These are phyloP conservation scores for Torulaspora globosa DNA, from an alignment of 1,139 yeast species.

Conservation along the genomic window DNA sequence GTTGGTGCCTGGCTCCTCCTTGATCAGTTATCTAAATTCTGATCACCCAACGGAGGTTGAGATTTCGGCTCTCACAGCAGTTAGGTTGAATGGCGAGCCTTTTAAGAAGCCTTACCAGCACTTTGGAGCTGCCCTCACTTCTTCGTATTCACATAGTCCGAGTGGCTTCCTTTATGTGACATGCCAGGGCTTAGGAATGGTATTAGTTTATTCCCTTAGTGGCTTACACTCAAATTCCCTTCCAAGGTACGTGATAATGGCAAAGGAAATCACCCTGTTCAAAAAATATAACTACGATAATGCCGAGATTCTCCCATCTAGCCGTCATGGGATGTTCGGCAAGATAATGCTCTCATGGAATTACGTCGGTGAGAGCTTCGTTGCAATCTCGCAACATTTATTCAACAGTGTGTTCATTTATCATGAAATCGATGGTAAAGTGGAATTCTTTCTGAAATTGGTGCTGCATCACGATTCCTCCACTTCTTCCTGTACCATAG, in stretches of 20 bases:
- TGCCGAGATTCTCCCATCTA: constrained; percentile 16
- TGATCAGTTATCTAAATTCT: constrained; percentile 23
- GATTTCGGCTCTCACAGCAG: constrained; percentile 13
- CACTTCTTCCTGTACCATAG: constrained; percentile 36
- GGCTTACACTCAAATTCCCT: constrained; percentile 11
- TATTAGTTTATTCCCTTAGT: constrained; percentile 29
- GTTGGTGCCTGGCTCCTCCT: constrained; percentile 38
- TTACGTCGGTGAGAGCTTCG: constrained; percentile 10
- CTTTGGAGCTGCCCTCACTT: constrained; percentile 37
- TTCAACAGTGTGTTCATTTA: constrained; percentile 38
- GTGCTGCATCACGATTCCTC: constrained; percentile 16
- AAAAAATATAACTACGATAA: constrained; percentile 13
- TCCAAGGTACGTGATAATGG: constrained; percentile 20
- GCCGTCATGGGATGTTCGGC: constrained; percentile 27
- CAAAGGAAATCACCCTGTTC: constrained; percentile 12
- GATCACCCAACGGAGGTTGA: constrained; percentile 14
- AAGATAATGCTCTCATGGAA: constrained; percentile 14
- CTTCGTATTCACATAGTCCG: constrained; percentile 17
- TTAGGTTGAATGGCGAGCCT: constrained; percentile 14
- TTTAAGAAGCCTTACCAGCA: constrained; percentile 38
- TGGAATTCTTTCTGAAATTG: constrained; percentile 17
- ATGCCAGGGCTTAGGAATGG: constrained; percentile 37
- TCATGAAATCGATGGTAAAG: constrained; percentile 19
- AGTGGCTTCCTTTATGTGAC: constrained; percentile 33
- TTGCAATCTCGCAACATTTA: constrained; percentile 26